Evolutionary conservation across 106 monocot genomes (phyloP), one percentile per base, ranked within the genome.

Genomic region (Cymbidium sinense): DNA sequence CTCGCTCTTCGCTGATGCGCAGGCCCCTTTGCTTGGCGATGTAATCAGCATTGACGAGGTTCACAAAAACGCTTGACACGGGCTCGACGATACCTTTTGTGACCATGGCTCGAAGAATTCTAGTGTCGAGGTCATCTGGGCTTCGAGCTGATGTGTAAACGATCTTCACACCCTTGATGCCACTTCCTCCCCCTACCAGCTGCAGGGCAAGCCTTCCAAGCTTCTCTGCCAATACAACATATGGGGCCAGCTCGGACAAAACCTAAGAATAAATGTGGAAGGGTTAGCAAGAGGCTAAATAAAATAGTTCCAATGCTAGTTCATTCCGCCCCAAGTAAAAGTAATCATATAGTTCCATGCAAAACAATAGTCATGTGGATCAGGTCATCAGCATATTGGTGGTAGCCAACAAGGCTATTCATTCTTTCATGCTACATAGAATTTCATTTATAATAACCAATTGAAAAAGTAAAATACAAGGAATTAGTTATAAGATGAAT

Each of bases 21-120:
- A 95, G 85, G 17, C 95, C 95, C 44, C 92, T 76, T 51, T 92
- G 90, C 70, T 89, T 95, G 30, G 95, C 89, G 2, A 84, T 82
- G 76, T 86, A 95, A 69, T 95, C 95, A 2, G 95, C 92, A 74
- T 92, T 95, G 44, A 95, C 95, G 8, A 95, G 79, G 77, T 95
- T 95, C 52, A 95, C 85, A 36, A 86, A 92, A 0, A 81, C 84
- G 23, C 79, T 86, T 8, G 95, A 92, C 1, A 95, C 81, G 27
- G 95, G 95, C 77, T 95, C 95, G 0, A 95, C 44, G 8, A 95
- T 87, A n/a, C 95, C 95, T 72, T 95, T 95, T 36, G 86, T 92
- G 44, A 90, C 76, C 95, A 92, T 95, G 69, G 95, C 92, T 19
- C 92, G 86, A 12, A 95, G 84, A 33, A 95, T 83, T 33, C 95